Evolutionary conservation across 139 green algal species (phyloP).

Genomic region (Zygnema cylindricum): DNA sequence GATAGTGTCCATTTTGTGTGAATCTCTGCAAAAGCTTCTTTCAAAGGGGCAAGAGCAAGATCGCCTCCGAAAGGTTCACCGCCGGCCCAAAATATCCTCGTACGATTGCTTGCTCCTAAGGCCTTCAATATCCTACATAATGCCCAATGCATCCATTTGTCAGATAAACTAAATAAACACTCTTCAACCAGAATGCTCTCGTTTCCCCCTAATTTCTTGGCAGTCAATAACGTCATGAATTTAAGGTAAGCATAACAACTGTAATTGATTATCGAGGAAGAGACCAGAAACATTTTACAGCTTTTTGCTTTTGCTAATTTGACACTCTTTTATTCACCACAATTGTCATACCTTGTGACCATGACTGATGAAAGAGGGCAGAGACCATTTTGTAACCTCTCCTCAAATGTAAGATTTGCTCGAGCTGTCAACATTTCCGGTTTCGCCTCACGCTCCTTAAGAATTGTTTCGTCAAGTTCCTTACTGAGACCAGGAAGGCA

Average conservation of each 20-base stretch:
- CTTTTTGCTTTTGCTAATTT: no score
- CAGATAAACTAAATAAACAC: no score
- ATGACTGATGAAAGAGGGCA: constrained; percentile 41
- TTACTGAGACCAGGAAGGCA: constrained; percentile 37
- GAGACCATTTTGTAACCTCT: constrained; percentile 12
- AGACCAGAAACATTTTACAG: no score
- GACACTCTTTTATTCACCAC: no score
- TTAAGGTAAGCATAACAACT: no score
- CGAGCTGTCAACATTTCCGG: constrained; percentile 33
- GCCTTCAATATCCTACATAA: constrained; percentile 35
- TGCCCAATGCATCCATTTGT: no score
- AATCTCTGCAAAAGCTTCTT: constrained; percentile 23
- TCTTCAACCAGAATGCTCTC: no score
- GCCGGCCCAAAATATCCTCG: constrained; percentile 38
- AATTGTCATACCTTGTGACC: constrained; percentile 19
- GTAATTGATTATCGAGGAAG: no score
- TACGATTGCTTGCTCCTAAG: constrained; percentile 42
- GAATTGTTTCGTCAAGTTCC: constrained; percentile 17
- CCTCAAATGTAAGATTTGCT: constrained; percentile 12
- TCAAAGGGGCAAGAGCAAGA: constrained; percentile 11
- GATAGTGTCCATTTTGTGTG: constrained; percentile 35
- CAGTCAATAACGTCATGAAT: no score
- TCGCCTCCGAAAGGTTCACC: constrained; percentile 29
- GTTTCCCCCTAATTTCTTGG: no score
- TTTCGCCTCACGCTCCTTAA: constrained; percentile 29